Base-by-base conservation (phyloP, 768 basidiomycete species). In the Lactifluus pinguis region DNA sequence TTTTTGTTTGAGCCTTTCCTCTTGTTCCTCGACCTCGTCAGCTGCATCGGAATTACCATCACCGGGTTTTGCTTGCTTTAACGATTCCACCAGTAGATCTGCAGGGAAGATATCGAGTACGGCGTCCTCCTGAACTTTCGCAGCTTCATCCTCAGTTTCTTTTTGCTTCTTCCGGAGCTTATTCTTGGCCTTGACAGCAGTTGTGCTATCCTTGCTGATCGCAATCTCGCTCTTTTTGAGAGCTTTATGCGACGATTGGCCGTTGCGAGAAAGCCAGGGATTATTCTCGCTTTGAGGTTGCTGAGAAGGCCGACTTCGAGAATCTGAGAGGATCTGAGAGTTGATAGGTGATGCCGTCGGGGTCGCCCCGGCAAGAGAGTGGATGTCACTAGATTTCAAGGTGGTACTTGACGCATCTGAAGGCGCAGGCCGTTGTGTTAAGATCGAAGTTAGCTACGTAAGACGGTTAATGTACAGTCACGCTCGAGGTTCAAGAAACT, bases 191-290 rank as follows among this genome's bases (percentile, higher is more conserved):
- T 91, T 92, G 44, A 82, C 79, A 32, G 74, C 69, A 8, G 77
- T 69, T 25, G 76, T 76, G 65, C 85, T 87, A 61, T 80, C 79
- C 67, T 91, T 93, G 65, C 80, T 79, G 21, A 92, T 81, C 4
- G 83, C 71, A 10, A 89, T 77, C 60, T 86, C 82, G 71, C 93
- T 95, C 63, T 81, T 81, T 71, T 88, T 92, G 61, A 83, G 83
- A 0, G 83, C 75, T 4, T 76, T 67, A 1, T 76, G 53, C 7
- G 71, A 62, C 8, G 71, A 58, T 6, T 62, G 66, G 11, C 59
- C 53, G 4, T 47, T 66, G 10, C 74, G 74, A 1, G 74, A 72
- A 17, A 97, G 84, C 93, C 95, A 98, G 10, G 95, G 95, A 71
- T 98, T 98, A 60, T 70, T 53, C 32, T 71, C 68, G 39, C 57